These are phyloP conservation scores for Cordyceps farinosa DNA, from an alignment of 2,329 filamentous ascomycete species.

Conservation along the genomic window DNA sequence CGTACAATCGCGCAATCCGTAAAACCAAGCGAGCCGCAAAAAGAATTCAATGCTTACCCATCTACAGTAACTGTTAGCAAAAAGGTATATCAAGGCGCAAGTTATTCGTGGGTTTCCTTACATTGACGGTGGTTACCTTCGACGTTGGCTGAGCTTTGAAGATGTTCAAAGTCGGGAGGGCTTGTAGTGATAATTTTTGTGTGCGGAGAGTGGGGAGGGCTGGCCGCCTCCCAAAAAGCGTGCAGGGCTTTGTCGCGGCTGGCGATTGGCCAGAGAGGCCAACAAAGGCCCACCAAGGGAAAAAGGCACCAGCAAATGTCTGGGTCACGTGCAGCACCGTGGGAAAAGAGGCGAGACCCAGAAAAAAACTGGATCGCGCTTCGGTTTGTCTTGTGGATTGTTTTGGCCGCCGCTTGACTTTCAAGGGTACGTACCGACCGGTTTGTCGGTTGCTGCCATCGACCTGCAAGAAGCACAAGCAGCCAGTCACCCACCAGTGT, in stretches of 20 bases:
- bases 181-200: slow-evolving; percentile 40
- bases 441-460: not conserved
- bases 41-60: slow-evolving; percentile 51
- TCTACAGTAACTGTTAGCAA: slow-evolving; percentile 46
- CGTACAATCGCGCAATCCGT: slow-evolving; percentile 15
- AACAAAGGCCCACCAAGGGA: slow-evolving; percentile 20
- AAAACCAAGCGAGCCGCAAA: slow-evolving; percentile 15
- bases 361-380: not conserved
- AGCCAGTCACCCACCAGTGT: not conserved
- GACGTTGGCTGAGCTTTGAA: slow-evolving; percentile 41
- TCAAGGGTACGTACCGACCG: slow-evolving; percentile 7
- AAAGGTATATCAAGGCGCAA: slow-evolving; percentile 19
- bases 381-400: not conserved
- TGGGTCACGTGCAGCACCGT: slow-evolving; percentile 2
- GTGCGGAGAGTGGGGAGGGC: slow-evolving; percentile 40
- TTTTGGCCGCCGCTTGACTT: not conserved
- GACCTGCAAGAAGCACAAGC: not conserved
- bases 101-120: slow-evolving; percentile 35
- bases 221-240: slow-evolving; percentile 28
- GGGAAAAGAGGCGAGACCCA: not conserved
- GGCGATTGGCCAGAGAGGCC: slow-evolving; percentile 30
- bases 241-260: slow-evolving; percentile 37
- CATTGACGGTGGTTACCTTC: slow-evolving; percentile 48
- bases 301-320: slow-evolving; percentile 13
- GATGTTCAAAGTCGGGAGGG: slow-evolving; percentile 38